Evolutionary conservation across 768 basidiomycete genomes (phyloP), one percentile per base, ranked within the genome.

Genomic region (Cystofilobasidium capitatum): DNA sequence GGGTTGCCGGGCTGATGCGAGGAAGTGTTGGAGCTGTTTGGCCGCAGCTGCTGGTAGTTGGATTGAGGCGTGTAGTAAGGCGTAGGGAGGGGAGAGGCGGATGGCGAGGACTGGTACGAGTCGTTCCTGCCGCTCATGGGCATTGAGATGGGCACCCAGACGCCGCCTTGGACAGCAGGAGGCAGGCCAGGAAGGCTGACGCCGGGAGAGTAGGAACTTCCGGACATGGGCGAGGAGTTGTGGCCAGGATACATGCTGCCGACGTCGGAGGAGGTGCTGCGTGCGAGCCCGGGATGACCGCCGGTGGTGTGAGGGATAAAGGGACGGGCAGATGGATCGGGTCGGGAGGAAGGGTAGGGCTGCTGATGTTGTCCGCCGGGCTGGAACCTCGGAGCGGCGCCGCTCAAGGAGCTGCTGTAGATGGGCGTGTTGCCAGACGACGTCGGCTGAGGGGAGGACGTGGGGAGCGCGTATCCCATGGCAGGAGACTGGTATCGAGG

Each of bases 111-210:
- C 29, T 33, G 29, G 51, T 55, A 55, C 7, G 29, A 29, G 7
- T 55, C 51, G 26, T 26, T 5, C 51, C 51, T 26, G 13, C 5
- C 51, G 26, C 29, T 17, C 29, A 55, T 29, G 29, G 51, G 51
- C 51, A 55, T 55, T 31, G 51, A 55, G 51, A 55, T 55, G 26
- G 51, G 51, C 51, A 55, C 51, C 51, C 51, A 55, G 29, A 55
- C 51, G 51, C 51, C 51, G 51, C 51, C 51, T 31, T 55, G 51
- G 29, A 55, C 13, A 2, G 51, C 51, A 13, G 51, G 51, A 2
- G 51, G 51, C 29, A 55, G 51, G 10, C 51, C 51, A 14, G 51
- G 51, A 3, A 55, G 51, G 51, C 31, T 55, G 7, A 55, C 7
- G 5, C 51, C 51, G 16, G 51, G 51, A 13, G 51, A 55, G 51